Conservation (phyloP, 2,329 filamentous ascomycete species). For the Pestalotiopsis sp. region DNA sequence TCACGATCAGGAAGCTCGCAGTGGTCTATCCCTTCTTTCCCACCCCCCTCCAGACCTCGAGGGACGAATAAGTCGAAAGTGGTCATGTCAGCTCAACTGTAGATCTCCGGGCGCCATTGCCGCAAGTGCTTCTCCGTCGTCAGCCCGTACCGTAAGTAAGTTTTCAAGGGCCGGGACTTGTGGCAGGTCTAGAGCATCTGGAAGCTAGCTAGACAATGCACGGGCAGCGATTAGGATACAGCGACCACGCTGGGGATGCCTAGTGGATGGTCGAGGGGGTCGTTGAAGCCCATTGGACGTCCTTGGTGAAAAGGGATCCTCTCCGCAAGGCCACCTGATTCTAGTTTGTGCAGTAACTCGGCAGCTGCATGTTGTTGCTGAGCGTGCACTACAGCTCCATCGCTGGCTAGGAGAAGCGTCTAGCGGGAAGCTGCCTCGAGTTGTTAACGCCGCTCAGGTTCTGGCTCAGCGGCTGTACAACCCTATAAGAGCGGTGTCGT, state of each 20-base stretch:
- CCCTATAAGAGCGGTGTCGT: conserved; percentile 5
- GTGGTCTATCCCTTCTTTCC: neutral
- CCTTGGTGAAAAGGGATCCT: too few relatives aligned
- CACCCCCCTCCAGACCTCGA: neutral
- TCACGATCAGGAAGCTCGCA: conserved; percentile 12
- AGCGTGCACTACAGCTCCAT: neutral
- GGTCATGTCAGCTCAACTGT: conserved; percentile 5
- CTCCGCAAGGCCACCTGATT: neutral
- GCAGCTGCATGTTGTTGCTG: conserved; percentile 2
- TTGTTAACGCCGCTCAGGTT: neutral
- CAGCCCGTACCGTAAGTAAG: neutral
- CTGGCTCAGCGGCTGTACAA: neutral
- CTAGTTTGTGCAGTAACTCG: neutral
- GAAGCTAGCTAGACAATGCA: conserved; percentile 5
- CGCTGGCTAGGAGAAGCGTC: neutral
- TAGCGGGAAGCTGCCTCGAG: conserved; percentile 2
- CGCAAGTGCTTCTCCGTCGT: neutral
- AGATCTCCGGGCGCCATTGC: neutral
- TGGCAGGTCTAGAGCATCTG: conserved; percentile 12
- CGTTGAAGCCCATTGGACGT: too few relatives aligned
- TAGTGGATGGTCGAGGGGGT: neutral
- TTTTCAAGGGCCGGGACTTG: neutral
- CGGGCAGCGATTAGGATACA: neutral
- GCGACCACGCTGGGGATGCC: conserved; percentile 1
- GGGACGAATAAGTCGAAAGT: neutral